Conservation (phyloP, 225 moss, liverwort and hornwort genomes). For the Pleurozium schreberi region DNA sequence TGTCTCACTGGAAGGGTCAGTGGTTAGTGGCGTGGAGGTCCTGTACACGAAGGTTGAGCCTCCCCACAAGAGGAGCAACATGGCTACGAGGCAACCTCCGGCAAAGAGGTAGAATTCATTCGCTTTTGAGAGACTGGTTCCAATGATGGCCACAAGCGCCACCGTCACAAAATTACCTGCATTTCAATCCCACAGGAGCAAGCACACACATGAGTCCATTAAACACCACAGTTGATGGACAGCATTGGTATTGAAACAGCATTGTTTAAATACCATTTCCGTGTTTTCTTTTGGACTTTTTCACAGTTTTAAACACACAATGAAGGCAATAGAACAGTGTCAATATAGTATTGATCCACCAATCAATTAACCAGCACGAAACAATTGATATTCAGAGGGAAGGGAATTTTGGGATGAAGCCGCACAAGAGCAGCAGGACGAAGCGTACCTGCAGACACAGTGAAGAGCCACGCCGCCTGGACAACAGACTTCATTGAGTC, state of each 20-base stretch:
- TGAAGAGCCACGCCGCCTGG: conserved; percentile 80
- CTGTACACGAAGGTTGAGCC: conserved; percentile 61
- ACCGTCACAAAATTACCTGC: conserved; percentile 93
- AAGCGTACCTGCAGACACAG: conserved; percentile 63
- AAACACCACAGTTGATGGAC: not conserved
- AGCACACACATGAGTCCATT: not conserved
- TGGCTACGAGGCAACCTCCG: conserved; percentile 54
- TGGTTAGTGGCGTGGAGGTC: not conserved
- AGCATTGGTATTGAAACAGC: not conserved
- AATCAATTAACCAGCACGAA: not conserved
- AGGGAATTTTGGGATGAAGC: not conserved
- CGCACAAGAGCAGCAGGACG: not conserved
- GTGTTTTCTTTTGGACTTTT: too few relatives aligned
- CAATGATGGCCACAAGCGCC: conserved; percentile 65
- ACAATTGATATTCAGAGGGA: too few relatives aligned
- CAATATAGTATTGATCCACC: not conserved
- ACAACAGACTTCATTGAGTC: conserved; percentile 86
- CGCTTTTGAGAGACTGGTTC: conserved; percentile 52
- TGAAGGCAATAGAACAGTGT: not conserved
- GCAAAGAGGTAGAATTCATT: conserved; percentile 81
- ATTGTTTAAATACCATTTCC: not conserved
- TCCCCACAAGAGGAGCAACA: conserved; percentile 57
- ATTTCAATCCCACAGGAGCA: not conserved
- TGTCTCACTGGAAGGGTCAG: not conserved
- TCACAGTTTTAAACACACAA: too few relatives aligned